Base-by-base conservation (phyloP, 2,329 filamentous ascomycete species). In the Amauroascus verrucosus region DNA sequence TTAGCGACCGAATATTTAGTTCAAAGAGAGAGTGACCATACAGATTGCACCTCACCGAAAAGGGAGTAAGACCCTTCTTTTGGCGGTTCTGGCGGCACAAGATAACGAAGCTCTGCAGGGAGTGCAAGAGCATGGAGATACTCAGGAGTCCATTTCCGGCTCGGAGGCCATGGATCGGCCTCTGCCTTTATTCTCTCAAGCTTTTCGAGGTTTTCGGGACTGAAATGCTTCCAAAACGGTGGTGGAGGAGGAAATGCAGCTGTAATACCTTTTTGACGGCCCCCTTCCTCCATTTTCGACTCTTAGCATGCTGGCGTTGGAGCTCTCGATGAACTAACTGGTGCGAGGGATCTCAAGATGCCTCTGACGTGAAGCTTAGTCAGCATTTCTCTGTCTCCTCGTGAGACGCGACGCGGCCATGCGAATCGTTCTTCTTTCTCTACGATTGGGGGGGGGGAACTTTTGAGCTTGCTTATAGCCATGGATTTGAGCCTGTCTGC, bases 181-280 rank as follows among this genome's bases (percentile, higher is more conserved):
- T 71, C 65, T 22, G 68, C 69, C 59, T 76, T 77, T 51, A 78
- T 65, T 37, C 76, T 64, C 53, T 76, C 70, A 22, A 86, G 70
- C 46, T 80, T 81, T 13, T 79, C 71, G 50, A 87, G 63, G 64
- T 91, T 94, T 26, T 85, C 81, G 2, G 81, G 68, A 0, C 88
- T 95, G 70, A 97, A 97, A 67, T 86, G 78, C 60, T 85, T 84
- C 83, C 87, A 97, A 72, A 96, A 95, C 0, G 85, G 83, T 24
- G 93, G 93, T 24, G 93, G 93, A 50, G 85, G 81, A 22, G 93
- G 91, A 66, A 89, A 95, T 38, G 84, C 81, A 22, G 85, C 81
- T 24, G 82, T 77, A 28, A 73, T 61, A 51, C 70, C 60, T 62
- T 64, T 62, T 58, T 70, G 68, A 44, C 74, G 71, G 51, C 72